Evolutionary conservation across 2,329 filamentous ascomycete species (phyloP).

Genomic region (Diaporthe batatas): DNA sequence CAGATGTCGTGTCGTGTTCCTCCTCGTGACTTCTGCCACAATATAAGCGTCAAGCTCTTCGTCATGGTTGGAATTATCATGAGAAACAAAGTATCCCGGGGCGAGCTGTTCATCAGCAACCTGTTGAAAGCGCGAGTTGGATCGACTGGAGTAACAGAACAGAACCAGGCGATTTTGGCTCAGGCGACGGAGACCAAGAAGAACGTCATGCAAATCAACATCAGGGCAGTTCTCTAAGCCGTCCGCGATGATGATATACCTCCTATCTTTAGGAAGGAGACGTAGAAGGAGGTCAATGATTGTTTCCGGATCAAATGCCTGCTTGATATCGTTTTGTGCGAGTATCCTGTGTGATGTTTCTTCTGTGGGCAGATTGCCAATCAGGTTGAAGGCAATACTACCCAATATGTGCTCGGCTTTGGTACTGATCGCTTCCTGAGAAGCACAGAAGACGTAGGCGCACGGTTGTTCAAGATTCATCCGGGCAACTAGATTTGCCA

Average conservation of each 20-base stretch:
- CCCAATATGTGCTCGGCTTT: background rate
- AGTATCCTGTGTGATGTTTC: background rate
- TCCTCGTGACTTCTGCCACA: background rate
- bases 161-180: background rate
- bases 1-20: background rate
- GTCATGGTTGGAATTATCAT: background rate
- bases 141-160: conserved; percentile 24
- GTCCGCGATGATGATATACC: conserved; percentile 6
- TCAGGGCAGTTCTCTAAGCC: background rate
- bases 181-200: conserved; percentile 3
- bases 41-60: conserved; percentile 22
- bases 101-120: background rate
- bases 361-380: background rate
- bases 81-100: background rate
- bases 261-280: background rate
- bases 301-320: background rate
- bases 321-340: background rate
- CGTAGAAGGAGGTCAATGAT: conserved; percentile 15
- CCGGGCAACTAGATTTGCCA: conserved; percentile 31
- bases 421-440: conserved; percentile 15
- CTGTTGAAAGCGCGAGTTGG: conserved; percentile 15
- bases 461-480: conserved; percentile 5
- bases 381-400: conserved; percentile 26
- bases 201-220: background rate
- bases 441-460: conserved; percentile 25